Conservation (phyloP, 495 filamentous ascomycete genomes). For the Aspergillus saccharolyticus region DNA sequence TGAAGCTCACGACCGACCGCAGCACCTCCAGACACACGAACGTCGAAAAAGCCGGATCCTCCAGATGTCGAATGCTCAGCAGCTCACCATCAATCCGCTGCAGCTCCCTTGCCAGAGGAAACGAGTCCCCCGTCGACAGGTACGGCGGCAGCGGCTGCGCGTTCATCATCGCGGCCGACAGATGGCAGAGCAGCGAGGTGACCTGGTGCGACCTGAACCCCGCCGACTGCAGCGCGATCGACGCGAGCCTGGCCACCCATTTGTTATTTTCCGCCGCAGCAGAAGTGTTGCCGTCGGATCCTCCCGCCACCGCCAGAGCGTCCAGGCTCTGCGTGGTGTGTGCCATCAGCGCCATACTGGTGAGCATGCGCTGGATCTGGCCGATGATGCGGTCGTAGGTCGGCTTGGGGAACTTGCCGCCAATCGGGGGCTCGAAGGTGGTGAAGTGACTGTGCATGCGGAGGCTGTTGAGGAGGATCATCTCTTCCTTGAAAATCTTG, state of each 20-base stretch:
- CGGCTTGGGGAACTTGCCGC: slow-evolving; percentile 33
- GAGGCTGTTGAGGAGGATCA: slow-evolving; percentile 28
- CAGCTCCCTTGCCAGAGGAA: slow-evolving; percentile 49
- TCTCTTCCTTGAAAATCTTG: slow-evolving; percentile 32
- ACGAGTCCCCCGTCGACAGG: slow-evolving; percentile 51
- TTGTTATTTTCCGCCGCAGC: no score
- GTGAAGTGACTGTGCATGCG: slow-evolving; percentile 33
- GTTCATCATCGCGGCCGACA: slow-evolving; percentile 59
- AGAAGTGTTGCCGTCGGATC: no score
- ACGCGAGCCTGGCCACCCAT: slow-evolving; percentile 26
- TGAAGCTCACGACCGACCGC: slow-evolving; percentile 58
- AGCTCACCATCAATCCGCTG: slow-evolving; percentile 49
- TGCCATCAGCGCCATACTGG: slow-evolving; percentile 61
- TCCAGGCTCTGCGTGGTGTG: slow-evolving; percentile 39
- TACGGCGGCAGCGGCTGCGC: slow-evolving; percentile 49
- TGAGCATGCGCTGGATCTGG: slow-evolving; percentile 46
- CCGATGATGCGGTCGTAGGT: slow-evolving; percentile 31
- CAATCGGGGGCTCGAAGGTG: slow-evolving; percentile 32
- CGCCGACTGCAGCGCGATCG: slow-evolving; percentile 28
- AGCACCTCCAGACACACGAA: slow-evolving; percentile 71
- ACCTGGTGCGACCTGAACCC: slow-evolving; percentile 58
- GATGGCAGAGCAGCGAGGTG: slow-evolving; percentile 58
- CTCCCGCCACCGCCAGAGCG: no score
- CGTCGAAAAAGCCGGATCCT: slow-evolving; percentile 66
- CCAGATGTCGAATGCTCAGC: slow-evolving; percentile 58